Conservation (phyloP, 106 monocot genomes). For the Agapanthus africanus region DNA sequence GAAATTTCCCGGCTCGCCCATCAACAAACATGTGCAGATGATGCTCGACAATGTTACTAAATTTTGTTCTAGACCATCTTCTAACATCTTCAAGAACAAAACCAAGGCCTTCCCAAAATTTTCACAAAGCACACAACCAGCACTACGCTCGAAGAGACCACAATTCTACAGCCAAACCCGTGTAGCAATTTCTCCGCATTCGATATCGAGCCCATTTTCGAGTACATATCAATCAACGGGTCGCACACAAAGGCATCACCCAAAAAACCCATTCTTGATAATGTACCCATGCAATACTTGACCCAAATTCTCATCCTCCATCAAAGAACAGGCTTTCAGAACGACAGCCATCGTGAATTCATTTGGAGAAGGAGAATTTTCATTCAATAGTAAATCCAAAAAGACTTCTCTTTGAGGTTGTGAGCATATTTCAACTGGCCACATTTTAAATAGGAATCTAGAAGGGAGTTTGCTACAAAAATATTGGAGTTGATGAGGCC, state of each 20-base stretch:
- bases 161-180: conserved; percentile 15
- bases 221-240: conserved; percentile 37
- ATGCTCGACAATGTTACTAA: conserved; percentile 36
- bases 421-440: conserved; percentile 14
- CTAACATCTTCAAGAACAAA: conserved; percentile 33
- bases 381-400: conserved; percentile 23
- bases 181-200: conserved; percentile 20
- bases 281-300: conserved; percentile 24
- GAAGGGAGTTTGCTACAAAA: conserved; percentile 22
- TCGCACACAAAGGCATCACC: conserved; percentile 21
- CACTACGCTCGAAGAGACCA: conserved; percentile 40
- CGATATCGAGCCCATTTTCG: conserved; percentile 23
- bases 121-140: conserved; percentile 31
- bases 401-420: conserved; percentile 32
- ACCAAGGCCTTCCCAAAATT: conserved; percentile 23
- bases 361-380: conserved; percentile 18
- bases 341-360: conserved; percentile 42
- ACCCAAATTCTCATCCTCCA: conserved; percentile 16
- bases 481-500: conserved; percentile 17
- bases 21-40: conserved; percentile 35
- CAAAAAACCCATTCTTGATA: conserved; percentile 21
- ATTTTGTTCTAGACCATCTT: conserved; percentile 32
- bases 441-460: conserved; percentile 19
- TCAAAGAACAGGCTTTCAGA: conserved; percentile 21
- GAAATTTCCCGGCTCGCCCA: conserved; percentile 12